Evolutionary conservation across 2,329 filamentous ascomycete genomes (phyloP), one percentile per base, ranked within the genome.

Genomic region (Exutisphaerella laricina): DNA sequence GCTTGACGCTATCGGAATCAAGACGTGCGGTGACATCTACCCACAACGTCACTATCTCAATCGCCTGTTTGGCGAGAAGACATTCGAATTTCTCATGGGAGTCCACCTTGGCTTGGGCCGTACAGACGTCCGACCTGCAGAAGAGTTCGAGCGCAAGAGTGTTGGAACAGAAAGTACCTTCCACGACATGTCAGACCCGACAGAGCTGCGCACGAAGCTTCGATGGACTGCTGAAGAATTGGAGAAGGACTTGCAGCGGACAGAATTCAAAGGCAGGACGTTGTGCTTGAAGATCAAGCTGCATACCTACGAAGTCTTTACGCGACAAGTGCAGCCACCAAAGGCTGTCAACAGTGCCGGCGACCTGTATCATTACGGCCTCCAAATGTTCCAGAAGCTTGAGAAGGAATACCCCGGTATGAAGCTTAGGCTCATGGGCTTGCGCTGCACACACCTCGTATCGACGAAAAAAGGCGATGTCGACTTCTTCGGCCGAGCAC

Each of bases 161-260:
- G 85, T 97, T 1, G 90, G 92, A 13, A 96, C 89, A 0, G 92
- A 98, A 65, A 85, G 84, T 49, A 97, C 90, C 0, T 98, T 98
- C 57, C 72, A 77, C 28, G 89, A 96, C 36, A 79, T 94, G 58
- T 78, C 77, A 2, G 80, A 83, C 40, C 78, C 82, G 10, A 64
- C 68, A 1, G 77, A 82, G 45, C 70, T 97, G 3, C 75, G 84
- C 14, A 80, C 82, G 12, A 94, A 94, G 61, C 74, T 98, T 4
- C 76, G 80, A n/a, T 76, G 74, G 61, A 89, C 82, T 1, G 88
- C 92, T 0, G 82, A 88, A 49, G 88, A 94, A 51, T 70, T 98
- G 3, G 88, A 95, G 60, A 84, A 85, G 53, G 90, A 97, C 57
- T 73, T 97, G 68, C 74, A 75, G 45, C 77, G 80, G 18, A 87